Evolutionary conservation across 257 asterid species (phyloP).

Genomic region (Nemophila menziesii): DNA sequence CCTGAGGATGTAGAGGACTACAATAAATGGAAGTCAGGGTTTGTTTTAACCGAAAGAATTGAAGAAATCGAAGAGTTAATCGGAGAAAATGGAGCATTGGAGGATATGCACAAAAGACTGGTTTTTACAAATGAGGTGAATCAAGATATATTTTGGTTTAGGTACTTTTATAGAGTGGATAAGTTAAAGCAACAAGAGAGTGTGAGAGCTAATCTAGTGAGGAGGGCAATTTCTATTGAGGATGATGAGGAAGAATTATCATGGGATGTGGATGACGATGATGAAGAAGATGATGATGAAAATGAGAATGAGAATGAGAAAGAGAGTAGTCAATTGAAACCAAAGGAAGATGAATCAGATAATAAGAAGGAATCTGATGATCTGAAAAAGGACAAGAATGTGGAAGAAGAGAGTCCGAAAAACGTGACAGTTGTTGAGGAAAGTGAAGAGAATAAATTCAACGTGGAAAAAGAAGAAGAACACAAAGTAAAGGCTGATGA

Average conservation of each 20-base stretch:
- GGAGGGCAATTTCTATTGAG: conserved; percentile 53
- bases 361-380: conserved; percentile 11
- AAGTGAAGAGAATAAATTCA: conserved; percentile 12
- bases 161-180: conserved; percentile 65
- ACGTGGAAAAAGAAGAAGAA: conserved; percentile 10
- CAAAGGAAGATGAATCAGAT: conserved; percentile 16
- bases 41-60: conserved; percentile 31
- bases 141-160: conserved; percentile 60
- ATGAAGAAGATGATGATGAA: conserved; percentile 20
- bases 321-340: conserved; percentile 7
- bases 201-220: conserved; percentile 68
- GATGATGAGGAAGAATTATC: conserved; percentile 70
- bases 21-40: conserved; percentile 43
- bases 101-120: conserved; percentile 26
- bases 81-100: conserved; percentile 46
- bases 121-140: conserved; percentile 62
- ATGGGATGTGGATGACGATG: conserved; percentile 85
- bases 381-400: conserved; percentile 10
- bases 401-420: conserved; percentile 11
- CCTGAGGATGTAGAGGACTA: conserved; percentile 74
- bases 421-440: conserved; percentile 10
- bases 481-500: conserved; percentile 16
- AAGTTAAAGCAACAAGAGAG: conserved; percentile 74
- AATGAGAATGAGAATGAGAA: background rate
- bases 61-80: conserved; percentile 42